These are phyloP conservation scores for Brassica incana DNA, from an alignment of 345 rosid species.

Conservation along the genomic window DNA sequence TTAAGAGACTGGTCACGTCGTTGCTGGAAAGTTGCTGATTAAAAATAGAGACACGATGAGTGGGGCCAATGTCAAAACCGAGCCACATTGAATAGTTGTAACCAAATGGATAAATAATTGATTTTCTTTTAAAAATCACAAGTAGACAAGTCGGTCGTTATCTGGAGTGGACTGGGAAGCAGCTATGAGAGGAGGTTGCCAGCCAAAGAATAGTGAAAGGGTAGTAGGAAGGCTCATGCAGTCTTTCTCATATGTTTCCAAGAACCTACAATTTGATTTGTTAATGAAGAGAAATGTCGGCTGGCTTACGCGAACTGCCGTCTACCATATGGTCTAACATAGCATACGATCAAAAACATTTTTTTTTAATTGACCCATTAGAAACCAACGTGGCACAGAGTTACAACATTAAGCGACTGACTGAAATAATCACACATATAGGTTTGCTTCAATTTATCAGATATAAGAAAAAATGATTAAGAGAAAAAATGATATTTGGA, in stretches of 20 bases:
- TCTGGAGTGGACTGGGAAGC: constrained; percentile 21
- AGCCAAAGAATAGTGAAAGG: constrained; percentile 14
- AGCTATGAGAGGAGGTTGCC: constrained; percentile 21
- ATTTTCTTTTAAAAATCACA: not conserved
- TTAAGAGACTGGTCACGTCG: constrained; percentile 22
- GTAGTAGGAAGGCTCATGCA: constrained; percentile 27
- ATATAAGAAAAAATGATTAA: not conserved
- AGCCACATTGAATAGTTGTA: constrained; percentile 3
- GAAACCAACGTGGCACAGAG: not conserved
- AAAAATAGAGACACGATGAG: constrained; percentile 18
- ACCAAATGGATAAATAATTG: not conserved
- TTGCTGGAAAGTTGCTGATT: constrained; percentile 26
- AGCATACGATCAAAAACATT: not conserved
- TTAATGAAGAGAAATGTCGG: not conserved
- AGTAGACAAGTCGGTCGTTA: constrained; percentile 11
- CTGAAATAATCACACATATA: not conserved
- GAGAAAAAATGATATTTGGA: not conserved
- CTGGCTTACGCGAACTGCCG: not conserved
- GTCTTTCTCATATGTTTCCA: not conserved
- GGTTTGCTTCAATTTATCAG: not conserved
- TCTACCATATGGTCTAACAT: not conserved
- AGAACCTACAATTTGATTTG: constrained; percentile 1
- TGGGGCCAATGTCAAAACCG: constrained; percentile 26
- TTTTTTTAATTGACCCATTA: not conserved
- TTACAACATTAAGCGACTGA: not conserved